These are phyloP conservation scores for Penicillium sp. DNA, from an alignment of 2,329 filamentous ascomycete species.

Conservation along the genomic window DNA sequence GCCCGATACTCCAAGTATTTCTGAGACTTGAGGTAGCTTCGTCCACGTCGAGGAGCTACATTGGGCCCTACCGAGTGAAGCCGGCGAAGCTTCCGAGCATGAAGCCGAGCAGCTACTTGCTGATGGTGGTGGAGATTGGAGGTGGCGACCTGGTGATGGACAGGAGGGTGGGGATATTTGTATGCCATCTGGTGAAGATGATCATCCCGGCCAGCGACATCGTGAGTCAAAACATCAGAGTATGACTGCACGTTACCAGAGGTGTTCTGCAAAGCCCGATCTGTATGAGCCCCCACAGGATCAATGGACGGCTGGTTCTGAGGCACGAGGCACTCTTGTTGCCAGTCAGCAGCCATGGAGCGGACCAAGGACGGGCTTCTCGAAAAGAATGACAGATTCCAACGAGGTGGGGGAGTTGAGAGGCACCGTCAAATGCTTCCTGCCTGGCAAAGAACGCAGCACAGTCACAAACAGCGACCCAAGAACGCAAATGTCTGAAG, in stretches of 20 bases:
- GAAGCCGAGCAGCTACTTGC: constrained; percentile 30
- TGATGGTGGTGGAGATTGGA: constrained; percentile 28
- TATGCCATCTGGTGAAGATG: constrained; percentile 36
- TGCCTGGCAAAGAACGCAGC: constrained; percentile 41
- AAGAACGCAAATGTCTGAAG: constrained; percentile 42
- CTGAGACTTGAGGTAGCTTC: constrained; percentile 42
- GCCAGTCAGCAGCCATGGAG: constrained; percentile 44
- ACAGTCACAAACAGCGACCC: constrained; percentile 33
- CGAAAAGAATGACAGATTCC: constrained; percentile 45
- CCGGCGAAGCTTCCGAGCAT: constrained; percentile 37
- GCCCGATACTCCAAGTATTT: constrained; percentile 48
- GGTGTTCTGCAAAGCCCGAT: constrained; percentile 43
- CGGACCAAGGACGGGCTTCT: constrained; percentile 35
- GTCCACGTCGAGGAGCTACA: constrained; percentile 27
- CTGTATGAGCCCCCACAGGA: constrained; percentile 35
- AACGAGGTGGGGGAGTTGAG: constrained; percentile 31
- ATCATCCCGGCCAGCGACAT: constrained; percentile 32
- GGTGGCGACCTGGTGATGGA: constrained; percentile 28
- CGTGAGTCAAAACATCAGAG: constrained; percentile 34
- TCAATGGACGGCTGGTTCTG: constrained; percentile 39
- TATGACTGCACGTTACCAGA: constrained; percentile 48
- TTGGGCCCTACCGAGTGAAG: constrained; percentile 35
- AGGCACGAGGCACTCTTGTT: constrained; percentile 41
- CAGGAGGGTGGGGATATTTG: constrained; percentile 38
- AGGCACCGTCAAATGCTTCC: constrained; percentile 39